Percentiles rank a stretch among this genome's conserved stretches.
phyloP scores from a whole-genome alignment of 2,329 filamentous ascomycete genomes.

The Apiospora kogelbergensis region DNA sequence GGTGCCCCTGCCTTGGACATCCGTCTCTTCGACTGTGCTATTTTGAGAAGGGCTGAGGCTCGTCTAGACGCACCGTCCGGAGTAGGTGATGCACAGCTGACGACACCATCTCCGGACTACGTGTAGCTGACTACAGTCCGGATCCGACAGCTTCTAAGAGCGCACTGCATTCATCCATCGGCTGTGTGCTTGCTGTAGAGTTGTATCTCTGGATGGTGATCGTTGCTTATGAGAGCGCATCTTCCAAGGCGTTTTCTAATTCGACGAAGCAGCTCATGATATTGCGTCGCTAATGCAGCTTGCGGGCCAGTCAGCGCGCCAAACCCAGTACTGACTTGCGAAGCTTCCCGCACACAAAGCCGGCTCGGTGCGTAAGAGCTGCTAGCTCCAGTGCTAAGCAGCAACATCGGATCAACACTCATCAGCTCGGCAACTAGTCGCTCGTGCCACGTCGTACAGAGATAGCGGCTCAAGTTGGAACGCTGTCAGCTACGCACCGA shows the following conservation, averaged over 20 bases:
- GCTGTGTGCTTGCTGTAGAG: not conserved
- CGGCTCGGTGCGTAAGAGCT: not conserved
- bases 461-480: not conserved
- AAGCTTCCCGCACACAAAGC: not conserved
- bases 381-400: not conserved
- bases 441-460: not conserved
- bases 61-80: not conserved
- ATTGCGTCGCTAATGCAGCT: not conserved
- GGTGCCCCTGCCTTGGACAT: not conserved
- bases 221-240: not conserved
- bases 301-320: not conserved
- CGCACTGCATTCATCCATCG: not conserved
- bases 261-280: not conserved
- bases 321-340: not conserved
- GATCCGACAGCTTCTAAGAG: not conserved
- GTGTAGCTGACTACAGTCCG: not conserved
- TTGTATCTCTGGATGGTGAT: not conserved
- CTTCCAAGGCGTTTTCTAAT: not conserved
- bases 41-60: not conserved
- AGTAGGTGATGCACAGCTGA: not conserved
- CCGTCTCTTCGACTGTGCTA: not conserved
- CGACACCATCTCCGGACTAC: not conserved
- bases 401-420: not conserved
- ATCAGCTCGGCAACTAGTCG: not conserved
- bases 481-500: not conserved